Percentiles rank a stretch among this genome's conserved stretches.
Conservation (phyloP, 2,329 filamentous ascomycete species). For the Thielaviopsis ethacetica region DNA sequence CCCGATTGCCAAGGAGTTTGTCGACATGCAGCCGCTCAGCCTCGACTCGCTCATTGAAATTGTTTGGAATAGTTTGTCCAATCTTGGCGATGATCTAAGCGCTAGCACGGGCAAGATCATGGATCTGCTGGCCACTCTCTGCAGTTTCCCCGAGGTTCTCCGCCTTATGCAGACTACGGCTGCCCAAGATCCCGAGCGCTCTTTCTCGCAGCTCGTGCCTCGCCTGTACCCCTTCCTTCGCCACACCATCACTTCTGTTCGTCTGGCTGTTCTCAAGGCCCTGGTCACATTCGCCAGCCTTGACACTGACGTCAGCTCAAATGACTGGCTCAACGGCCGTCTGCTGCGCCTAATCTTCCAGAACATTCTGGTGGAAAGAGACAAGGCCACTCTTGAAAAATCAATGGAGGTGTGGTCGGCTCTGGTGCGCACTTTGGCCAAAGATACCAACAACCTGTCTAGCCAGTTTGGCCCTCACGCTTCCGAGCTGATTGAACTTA, state of each 20-base stretch:
- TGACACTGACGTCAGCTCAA: constrained; percentile 52
- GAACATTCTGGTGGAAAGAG: constrained; percentile 85
- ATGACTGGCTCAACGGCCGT: constrained; percentile 69
- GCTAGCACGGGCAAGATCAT: constrained; percentile 97
- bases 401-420: constrained; percentile 81
- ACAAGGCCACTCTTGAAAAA: constrained; percentile 63
- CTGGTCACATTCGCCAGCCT: constrained; percentile 85
- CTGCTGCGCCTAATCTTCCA: constrained; percentile 83
- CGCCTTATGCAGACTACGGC: constrained; percentile 89
- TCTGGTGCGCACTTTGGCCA: constrained; percentile 52
- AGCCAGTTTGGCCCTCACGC: constrained; percentile 61
- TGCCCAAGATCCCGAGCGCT: constrained; percentile 64
- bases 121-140: constrained; percentile 91
- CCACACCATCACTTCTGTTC: constrained; percentile 92
- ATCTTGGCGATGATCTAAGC: constrained; percentile 90
- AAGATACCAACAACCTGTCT: constrained; percentile 47
- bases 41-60: constrained; percentile 77
- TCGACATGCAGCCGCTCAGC: constrained; percentile 62
- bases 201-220: constrained; percentile 83
- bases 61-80: constrained; percentile 93
- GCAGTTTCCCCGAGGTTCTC: constrained; percentile 82
- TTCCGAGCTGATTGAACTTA: constrained; percentile 65
- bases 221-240: constrained; percentile 89
- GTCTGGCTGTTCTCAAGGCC: constrained; percentile 81
- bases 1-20: constrained; percentile 89